A percentile compares a stretch with the other conserved stretches of the same genome.
Evolutionary conservation across 306 rosid species (phyloP).

Genomic region (Fagus sylvatica): DNA sequence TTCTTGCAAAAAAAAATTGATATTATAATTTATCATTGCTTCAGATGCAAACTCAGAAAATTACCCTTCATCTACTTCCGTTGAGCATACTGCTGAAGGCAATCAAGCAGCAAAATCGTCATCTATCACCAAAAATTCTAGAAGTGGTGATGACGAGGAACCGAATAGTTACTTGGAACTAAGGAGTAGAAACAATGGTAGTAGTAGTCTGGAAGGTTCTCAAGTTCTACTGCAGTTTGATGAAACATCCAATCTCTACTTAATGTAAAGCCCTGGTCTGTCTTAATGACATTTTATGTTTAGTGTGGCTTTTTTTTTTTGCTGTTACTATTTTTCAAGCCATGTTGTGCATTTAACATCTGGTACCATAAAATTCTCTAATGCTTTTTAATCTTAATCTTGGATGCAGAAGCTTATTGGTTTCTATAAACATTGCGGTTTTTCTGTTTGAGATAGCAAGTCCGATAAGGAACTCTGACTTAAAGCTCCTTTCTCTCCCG

Average conservation of each 20-base stretch:
- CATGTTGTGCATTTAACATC: neutral
- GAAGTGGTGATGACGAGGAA: slow-evolving; percentile 21
- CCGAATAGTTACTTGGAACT: slow-evolving; percentile 25
- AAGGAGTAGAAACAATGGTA: slow-evolving; percentile 20
- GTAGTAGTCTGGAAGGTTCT: slow-evolving; percentile 17
- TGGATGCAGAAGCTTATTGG: slow-evolving; percentile 72
- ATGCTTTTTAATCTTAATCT: slow-evolving; percentile 23
- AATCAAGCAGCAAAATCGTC: slow-evolving; percentile 22
- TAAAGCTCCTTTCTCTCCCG: slow-evolving; percentile 71
- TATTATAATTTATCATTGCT: neutral
- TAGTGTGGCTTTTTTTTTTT: neutral
- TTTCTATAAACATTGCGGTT: slow-evolving; percentile 79
- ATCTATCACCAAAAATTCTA: slow-evolving; percentile 19
- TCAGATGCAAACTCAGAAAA: slow-evolving; percentile 41
- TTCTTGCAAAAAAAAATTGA: neutral
- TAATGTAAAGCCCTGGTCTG: slow-evolving; percentile 43
- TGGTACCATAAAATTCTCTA: neutral
- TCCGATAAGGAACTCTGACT: slow-evolving; percentile 66
- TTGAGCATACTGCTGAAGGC: slow-evolving; percentile 33
- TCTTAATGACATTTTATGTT: neutral
- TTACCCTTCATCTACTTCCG: slow-evolving; percentile 23
- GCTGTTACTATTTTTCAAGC: neutral
- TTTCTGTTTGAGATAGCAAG: slow-evolving; percentile 91
- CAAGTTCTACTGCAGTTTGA: slow-evolving; percentile 37
- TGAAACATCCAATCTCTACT: slow-evolving; percentile 60